A percentile compares a stretch with the other conserved stretches of the same genome.
Evolutionary conservation across 129 eudicot species (phyloP).

Genomic region (Lonicera japonica): DNA sequence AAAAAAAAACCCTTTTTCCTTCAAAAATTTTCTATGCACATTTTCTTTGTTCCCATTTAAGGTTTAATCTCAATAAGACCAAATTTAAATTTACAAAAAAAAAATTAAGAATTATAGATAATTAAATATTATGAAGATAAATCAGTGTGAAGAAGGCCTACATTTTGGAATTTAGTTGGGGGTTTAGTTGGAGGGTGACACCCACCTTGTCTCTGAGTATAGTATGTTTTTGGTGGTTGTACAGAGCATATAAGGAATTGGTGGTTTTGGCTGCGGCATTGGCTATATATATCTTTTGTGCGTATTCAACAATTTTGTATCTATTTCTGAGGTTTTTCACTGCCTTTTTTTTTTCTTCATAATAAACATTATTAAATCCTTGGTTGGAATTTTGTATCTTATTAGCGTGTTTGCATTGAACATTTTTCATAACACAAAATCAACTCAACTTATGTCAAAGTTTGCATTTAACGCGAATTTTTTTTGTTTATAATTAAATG

Average conservation of each 20-base stretch:
- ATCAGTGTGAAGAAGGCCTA: slow-evolving; percentile 4
- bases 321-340: neutral
- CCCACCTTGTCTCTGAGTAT: slow-evolving; percentile 6
- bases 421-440: neutral
- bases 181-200: slow-evolving; percentile 15
- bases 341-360: neutral
- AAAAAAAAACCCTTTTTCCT: slow-evolving; percentile 1
- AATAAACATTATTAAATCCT: neutral
- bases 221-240: slow-evolving; percentile 3
- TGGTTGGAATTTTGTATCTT: neutral
- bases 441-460: too few species aligned
- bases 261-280: slow-evolving; percentile 1
- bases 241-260: neutral
- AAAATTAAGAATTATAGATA: too few species aligned
- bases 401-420: neutral
- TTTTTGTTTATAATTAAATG: too few species aligned
- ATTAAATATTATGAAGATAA: neutral
- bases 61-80: neutral
- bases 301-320: neutral
- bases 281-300: neutral
- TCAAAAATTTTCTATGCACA: neutral
- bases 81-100: neutral
- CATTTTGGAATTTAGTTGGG: slow-evolving; percentile 9
- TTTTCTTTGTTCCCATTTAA: neutral
- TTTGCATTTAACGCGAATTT: too few species aligned